Evolutionary conservation across 2,329 filamentous ascomycete genomes (phyloP).

Genomic region (Exophiala aquamarina): DNA sequence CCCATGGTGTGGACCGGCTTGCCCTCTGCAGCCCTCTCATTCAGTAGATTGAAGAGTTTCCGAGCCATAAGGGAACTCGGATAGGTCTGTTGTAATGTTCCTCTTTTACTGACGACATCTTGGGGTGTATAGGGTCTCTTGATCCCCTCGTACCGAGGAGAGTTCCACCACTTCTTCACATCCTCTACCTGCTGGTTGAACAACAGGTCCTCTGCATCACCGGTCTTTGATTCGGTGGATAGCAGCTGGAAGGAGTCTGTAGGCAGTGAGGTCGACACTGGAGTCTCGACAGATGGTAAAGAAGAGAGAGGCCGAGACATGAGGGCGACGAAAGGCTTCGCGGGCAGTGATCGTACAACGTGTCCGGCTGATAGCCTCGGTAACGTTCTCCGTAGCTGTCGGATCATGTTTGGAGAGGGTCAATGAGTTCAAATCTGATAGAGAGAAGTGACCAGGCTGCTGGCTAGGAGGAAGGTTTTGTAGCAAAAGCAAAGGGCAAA

Average conservation of each 20-base stretch:
- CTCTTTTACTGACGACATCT: conserved; percentile 91
- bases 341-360: conserved; percentile 4
- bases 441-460: no score
- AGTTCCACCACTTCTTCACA: conserved; percentile 88
- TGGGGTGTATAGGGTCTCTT: conserved; percentile 86
- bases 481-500: no score
- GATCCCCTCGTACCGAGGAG: conserved; percentile 81
- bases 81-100: conserved; percentile 81
- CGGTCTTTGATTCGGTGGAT: conserved; percentile 72
- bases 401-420: not conserved
- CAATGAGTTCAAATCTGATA: not conserved
- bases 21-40: conserved; percentile 72
- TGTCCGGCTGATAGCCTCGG: conserved; percentile 16
- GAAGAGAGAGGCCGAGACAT: conserved; percentile 54
- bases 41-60: conserved; percentile 88
- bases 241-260: conserved; percentile 85
- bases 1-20: conserved; percentile 97
- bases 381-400: conserved; percentile 17
- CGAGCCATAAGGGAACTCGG: conserved; percentile 92
- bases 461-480: no score
- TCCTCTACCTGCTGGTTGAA: conserved; percentile 82
- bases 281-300: conserved; percentile 57
- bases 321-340: conserved; percentile 8
- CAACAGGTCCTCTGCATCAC: conserved; percentile 77
- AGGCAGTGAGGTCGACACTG: conserved; percentile 60